Evolutionary conservation across 1,284 basidiomycete species (phyloP), one percentile per base, ranked within the genome.

Genomic region (Coniophora puteana): DNA sequence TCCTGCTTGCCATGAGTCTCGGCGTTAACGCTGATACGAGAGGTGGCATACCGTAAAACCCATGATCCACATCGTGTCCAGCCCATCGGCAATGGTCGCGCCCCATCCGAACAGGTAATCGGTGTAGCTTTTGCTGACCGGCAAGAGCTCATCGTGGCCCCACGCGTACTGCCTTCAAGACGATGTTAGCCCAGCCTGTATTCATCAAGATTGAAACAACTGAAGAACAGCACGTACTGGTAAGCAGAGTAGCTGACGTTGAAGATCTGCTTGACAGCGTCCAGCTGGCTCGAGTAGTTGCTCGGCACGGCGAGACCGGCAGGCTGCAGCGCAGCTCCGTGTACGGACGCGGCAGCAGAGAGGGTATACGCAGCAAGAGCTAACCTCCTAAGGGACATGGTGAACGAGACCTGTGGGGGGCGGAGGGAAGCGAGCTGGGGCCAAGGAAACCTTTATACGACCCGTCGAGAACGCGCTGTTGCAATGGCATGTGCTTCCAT

Each of bases 101-200:
- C 79, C 80, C 78, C 79, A 84, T 13, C 81, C 81, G 56, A 80
- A 80, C 13, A 74, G 73, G 25, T 66, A 65, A 50, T 83, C 78
- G 17, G 61, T 62, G 42, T 67, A 76, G 11, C 65, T 58, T 54
- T 68, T 55, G 36, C 60, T 69, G 4, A 79, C 49, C 6, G 78
- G 80, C 5, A 63, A 61, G 30, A 82, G 58, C 49, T 81, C 74
- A 44, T 83, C 80, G 50, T 81, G 77, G 1, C 75, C 73, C 50
- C 69, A 79, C 0, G 80, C 79, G 47, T 70, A 69, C 32, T 72
- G 48, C 54, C 78, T 81, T 41, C 5, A 11, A 16, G 18, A 29
- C 23, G 7, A 29, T 10, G 28, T 2, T 28, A 26, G 36, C n/a
- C 18, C 29, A 14, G 17, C 6, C 46, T n/a, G 22, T 21, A 32